Evolutionary conservation across 345 rosid genomes (phyloP).

Genomic region (Balakata baccata): DNA sequence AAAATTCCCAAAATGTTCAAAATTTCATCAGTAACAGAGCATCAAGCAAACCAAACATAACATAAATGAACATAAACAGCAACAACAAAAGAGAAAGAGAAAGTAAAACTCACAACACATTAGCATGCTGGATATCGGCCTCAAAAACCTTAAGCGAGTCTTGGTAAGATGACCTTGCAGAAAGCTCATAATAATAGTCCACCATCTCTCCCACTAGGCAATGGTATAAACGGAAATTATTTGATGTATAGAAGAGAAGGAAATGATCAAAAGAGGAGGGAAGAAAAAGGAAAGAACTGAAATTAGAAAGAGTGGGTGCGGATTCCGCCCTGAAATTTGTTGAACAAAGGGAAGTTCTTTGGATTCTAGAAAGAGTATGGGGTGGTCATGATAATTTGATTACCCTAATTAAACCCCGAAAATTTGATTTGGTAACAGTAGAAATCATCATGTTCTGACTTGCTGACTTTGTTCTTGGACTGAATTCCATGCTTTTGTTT

Average conservation of each 20-base stretch:
- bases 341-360: conserved; percentile 6
- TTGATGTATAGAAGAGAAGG: not conserved
- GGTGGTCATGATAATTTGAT: not conserved
- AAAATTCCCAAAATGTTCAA: not conserved
- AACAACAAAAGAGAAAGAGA: not conserved
- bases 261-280: conserved; percentile 1
- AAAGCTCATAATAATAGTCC: conserved; percentile 35
- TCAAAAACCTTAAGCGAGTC: conserved; percentile 42
- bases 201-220: conserved; percentile 12
- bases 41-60: not conserved
- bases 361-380: not conserved
- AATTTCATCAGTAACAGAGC: conserved; percentile 4
- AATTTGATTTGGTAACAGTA: not conserved
- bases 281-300: not conserved
- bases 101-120: conserved; percentile 38
- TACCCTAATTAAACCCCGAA: not conserved
- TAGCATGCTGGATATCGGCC: conserved; percentile 50
- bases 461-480: conserved; percentile 3
- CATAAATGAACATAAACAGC: not conserved
- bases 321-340: conserved; percentile 8
- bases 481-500: not conserved
- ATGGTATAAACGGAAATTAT: not conserved
- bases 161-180: conserved; percentile 34
- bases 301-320: conserved; percentile 6
- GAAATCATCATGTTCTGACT: not conserved